phyloP scores from a whole-genome alignment of 768 basidiomycete species.

The Boletales sp. region DNA sequence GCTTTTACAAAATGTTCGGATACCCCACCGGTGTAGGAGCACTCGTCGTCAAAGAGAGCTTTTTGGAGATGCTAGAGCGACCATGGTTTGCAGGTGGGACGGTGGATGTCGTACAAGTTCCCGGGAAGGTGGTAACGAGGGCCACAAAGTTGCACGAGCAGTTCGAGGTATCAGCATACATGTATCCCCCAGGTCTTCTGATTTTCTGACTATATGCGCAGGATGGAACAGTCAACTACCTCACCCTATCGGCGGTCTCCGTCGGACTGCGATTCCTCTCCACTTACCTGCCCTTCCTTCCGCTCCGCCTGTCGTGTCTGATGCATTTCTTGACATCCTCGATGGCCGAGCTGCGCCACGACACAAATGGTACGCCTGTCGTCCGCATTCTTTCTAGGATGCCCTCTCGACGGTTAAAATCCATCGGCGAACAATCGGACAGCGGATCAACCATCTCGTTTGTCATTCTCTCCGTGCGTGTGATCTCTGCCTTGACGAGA shows the following conservation, averaged over 20 bases:
- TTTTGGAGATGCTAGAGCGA: slow-evolving; percentile 55
- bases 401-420: slow-evolving; percentile 50
- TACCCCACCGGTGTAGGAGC: slow-evolving; percentile 85
- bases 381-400: slow-evolving; percentile 65
- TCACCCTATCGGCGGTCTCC: slow-evolving; percentile 72
- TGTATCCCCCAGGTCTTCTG: background rate
- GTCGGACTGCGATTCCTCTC: slow-evolving; percentile 75
- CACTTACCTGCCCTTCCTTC: slow-evolving; percentile 76
- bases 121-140: slow-evolving; percentile 64
- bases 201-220: slow-evolving; percentile 27
- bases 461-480: slow-evolving; percentile 54
- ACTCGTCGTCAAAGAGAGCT: slow-evolving; percentile 67
- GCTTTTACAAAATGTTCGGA: slow-evolving; percentile 90
- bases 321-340: slow-evolving; percentile 57
- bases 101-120: slow-evolving; percentile 80
- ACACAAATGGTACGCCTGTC: slow-evolving; percentile 54
- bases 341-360: slow-evolving; percentile 58
- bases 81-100: slow-evolving; percentile 88
- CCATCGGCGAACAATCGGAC: slow-evolving; percentile 64
- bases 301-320: slow-evolving; percentile 68
- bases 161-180: slow-evolving; percentile 58
- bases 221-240: slow-evolving; percentile 86
- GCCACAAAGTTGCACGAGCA: slow-evolving; percentile 60
- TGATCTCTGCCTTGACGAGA: too few relatives aligned
- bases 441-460: slow-evolving; percentile 61